Evolutionary conservation across 352 stramenopile genomes (phyloP).

Genomic region (Globisporangium spinosum): DNA sequence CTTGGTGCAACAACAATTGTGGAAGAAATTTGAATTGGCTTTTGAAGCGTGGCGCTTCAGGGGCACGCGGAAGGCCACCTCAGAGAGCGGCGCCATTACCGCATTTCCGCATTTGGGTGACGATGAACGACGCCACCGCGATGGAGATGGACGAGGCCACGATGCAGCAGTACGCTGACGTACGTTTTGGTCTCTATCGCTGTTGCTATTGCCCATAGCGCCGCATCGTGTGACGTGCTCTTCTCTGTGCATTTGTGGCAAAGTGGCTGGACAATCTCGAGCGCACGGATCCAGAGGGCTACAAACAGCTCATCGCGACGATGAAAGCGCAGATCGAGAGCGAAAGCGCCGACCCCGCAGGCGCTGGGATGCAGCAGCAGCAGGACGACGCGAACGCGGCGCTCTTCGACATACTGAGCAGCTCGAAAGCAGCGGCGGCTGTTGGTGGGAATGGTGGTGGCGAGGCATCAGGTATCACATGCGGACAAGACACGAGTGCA

Average conservation of each 20-base stretch:
- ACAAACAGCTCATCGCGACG: constrained; percentile 54
- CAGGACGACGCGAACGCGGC: constrained; percentile 29
- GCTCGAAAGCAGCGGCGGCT: constrained; percentile 10
- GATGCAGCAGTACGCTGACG: constrained; percentile 74
- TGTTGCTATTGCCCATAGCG: no score
- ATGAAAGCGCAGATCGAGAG: constrained; percentile 60
- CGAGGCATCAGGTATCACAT: constrained; percentile 5
- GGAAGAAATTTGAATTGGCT: constrained; percentile 3
- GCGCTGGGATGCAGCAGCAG: background rate
- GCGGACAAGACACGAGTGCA: no score
- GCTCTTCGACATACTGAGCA: constrained; percentile 51
- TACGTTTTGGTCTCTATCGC: constrained; percentile 22
- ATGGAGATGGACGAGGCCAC: constrained; percentile 47
- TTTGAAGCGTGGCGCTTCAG: constrained; percentile 1
- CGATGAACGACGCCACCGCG: background rate
- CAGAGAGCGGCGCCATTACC: background rate
- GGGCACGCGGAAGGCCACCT: background rate
- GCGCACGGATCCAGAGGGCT: constrained; percentile 60
- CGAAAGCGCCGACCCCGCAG: constrained; percentile 15
- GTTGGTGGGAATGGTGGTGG: background rate
- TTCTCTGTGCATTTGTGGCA: background rate
- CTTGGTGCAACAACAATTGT: background rate
- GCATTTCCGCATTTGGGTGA: background rate
- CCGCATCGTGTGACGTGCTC: background rate
- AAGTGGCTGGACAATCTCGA: constrained; percentile 75